A percentile compares a stretch with the other conserved stretches of the same genome.
Evolutionary conservation across 345 rosid genomes (phyloP).

Genomic region (Angophora floribunda): DNA sequence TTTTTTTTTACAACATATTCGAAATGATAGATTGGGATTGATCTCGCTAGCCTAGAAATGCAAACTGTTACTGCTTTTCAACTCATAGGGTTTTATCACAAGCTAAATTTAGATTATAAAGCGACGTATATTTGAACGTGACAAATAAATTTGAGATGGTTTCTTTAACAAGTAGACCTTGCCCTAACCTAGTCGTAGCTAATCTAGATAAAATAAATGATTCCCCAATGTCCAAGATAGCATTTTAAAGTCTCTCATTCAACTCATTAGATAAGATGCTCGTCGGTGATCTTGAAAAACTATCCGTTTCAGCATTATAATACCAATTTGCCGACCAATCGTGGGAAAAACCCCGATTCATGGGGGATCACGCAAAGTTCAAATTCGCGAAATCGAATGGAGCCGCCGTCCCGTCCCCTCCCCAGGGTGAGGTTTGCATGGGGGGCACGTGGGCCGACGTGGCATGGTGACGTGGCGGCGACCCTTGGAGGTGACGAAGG

Average conservation of each 20-base stretch:
- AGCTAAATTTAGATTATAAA: background rate
- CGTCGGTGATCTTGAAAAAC: background rate
- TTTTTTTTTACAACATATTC: too few relatives aligned
- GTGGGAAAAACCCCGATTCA: background rate
- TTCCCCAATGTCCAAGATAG: background rate
- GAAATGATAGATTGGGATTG: background rate
- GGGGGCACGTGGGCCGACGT: background rate
- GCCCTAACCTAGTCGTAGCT: background rate
- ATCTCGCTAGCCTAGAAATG: background rate
- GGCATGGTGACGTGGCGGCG: conserved; percentile 6
- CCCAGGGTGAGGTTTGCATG: background rate
- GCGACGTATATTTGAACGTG: background rate
- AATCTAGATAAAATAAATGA: background rate
- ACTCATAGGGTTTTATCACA: background rate
- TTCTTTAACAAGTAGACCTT: background rate
- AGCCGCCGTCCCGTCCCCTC: background rate
- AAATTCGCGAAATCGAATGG: background rate
- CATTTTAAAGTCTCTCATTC: background rate
- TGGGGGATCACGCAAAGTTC: background rate
- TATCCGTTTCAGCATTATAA: background rate
- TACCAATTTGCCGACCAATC: background rate
- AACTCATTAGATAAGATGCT: background rate
- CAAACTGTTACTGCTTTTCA: background rate
- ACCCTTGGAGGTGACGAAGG: background rate
- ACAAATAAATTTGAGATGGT: background rate